phyloP scores from a whole-genome alignment of 2,329 filamentous ascomycete genomes.

The Sporothrix globosa region DNA sequence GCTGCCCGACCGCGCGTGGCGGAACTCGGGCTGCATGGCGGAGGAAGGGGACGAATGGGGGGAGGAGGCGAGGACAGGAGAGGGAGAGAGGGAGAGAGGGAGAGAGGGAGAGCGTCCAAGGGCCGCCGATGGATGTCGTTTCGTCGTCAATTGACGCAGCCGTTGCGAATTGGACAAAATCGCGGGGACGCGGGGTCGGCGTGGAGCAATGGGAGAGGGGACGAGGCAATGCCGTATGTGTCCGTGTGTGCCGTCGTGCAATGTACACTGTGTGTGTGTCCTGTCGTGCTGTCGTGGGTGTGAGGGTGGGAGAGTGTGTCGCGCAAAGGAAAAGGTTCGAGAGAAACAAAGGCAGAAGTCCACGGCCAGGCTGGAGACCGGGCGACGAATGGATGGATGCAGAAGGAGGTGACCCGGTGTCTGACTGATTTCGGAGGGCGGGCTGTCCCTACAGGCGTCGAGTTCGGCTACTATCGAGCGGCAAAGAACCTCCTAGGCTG shows the following conservation, averaged over 20 bases:
- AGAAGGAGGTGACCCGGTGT: neutral
- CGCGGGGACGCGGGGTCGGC: neutral
- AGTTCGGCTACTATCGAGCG: neutral
- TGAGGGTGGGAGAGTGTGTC: neutral
- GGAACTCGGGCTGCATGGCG: conserved; percentile 25
- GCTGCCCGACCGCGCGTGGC: conserved; percentile 32
- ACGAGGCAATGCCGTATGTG: neutral
- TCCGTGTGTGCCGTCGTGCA: neutral
- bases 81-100: no score
- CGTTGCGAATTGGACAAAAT: neutral
- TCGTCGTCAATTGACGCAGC: neutral
- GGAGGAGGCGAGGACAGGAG: neutral
- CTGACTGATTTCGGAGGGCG: conserved; percentile 3
- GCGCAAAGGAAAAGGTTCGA: neutral
- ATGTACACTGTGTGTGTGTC: neutral
- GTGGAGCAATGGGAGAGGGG: neutral
- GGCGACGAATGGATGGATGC: neutral
- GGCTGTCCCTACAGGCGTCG: neutral
- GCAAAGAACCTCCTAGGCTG: neutral
- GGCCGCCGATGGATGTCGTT: neutral
- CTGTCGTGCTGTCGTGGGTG: conserved; percentile 1
- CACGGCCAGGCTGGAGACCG: neutral
- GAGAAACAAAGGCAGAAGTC: neutral
- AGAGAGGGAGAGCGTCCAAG: neutral
- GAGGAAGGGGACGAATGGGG: neutral